phyloP scores from a whole-genome alignment of 495 filamentous ascomycete species.

The Penicillium salamii region DNA sequence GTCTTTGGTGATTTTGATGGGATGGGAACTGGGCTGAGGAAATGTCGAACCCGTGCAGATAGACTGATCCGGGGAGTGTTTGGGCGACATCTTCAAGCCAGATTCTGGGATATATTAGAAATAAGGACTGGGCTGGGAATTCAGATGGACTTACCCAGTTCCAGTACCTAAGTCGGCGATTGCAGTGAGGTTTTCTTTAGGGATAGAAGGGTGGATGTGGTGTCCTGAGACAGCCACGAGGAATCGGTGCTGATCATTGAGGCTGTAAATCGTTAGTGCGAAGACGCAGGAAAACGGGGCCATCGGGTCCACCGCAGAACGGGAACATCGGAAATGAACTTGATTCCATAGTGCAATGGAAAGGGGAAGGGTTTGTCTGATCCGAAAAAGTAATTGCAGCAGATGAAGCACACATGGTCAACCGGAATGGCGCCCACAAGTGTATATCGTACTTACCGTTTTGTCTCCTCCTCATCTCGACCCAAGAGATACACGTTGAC shows the following conservation, averaged over 20 bases:
- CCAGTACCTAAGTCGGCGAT: constrained; percentile 40
- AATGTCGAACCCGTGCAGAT: constrained; percentile 39
- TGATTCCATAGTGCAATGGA: constrained; percentile 1
- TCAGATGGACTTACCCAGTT: constrained; percentile 30
- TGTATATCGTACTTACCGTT: constrained; percentile 9
- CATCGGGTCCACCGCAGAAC: too few species aligned
- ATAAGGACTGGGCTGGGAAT: neutral
- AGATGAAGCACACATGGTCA: too few species aligned
- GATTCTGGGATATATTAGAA: constrained; percentile 10
- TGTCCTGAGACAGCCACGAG: constrained; percentile 17
- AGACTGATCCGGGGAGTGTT: constrained; percentile 7
- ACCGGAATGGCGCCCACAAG: too few species aligned
- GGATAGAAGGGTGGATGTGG: constrained; percentile 27
- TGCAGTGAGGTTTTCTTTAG: constrained; percentile 11
- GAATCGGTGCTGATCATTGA: constrained; percentile 28
- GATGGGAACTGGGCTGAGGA: constrained; percentile 30
- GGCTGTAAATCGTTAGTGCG: constrained; percentile 8
- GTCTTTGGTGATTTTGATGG: neutral
- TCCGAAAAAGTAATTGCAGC: too few species aligned
- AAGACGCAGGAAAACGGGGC: neutral
- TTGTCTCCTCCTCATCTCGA: constrained; percentile 16
- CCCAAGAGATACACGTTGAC: constrained; percentile 15
- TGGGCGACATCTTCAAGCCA: constrained; percentile 23
- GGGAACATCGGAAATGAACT: too few species aligned
- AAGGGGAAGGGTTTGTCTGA: too few species aligned